Base-by-base conservation (phyloP, 2,329 filamentous ascomycete species). In the Cercospora zeina region DNA sequence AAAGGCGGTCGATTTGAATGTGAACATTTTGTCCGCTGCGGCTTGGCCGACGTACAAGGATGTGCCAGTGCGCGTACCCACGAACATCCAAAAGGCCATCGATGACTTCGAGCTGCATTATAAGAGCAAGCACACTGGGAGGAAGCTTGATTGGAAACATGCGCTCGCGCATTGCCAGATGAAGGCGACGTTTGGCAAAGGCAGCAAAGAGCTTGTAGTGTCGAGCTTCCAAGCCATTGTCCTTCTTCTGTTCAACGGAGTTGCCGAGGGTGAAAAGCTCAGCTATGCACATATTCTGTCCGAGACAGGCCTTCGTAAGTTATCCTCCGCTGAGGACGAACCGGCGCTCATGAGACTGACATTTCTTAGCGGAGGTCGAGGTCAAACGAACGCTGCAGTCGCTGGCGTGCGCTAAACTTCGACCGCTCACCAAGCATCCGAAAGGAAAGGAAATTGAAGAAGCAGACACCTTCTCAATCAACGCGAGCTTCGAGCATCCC, bases 31-130 rank as follows among this genome's bases (percentile, higher is more conserved):
- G n/a, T 96, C 92, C 3, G 87, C 91, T 1, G 86, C 93, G 0
- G 89, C 95, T 0, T 99, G 95, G 95, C 95, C 95, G 0, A 89
- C 89, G 0, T 99, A 97, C 71, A 86, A 89, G 0, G 92, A 96
- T 64, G 82, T 88, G 6, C 78, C 83, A 2, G 84, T 96, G 61
- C 87, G 87, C 61, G 82, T 99, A 6, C 93, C 95, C 0, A 78
- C 84, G 5, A 85, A 89, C 39, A 88, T 97, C 51, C 84, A 89
- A 24, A 81, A 81, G n/a, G 87, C 93, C 59, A 87, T 96, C 62
- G 85, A 89, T 67, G 86, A 87, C 51, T 99, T 96, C 71, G 91
- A 96, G 71, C 74, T 80, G 14, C 92, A 93, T 74, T 99, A 99
- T 80, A 88, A 90, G 75, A 83, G 80, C 72, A 97, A 97, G 77